Percentiles rank a stretch among this genome's conserved stretches.
phyloP scores from a whole-genome alignment of 495 filamentous ascomycete genomes.

The Podospora sp. region DNA sequence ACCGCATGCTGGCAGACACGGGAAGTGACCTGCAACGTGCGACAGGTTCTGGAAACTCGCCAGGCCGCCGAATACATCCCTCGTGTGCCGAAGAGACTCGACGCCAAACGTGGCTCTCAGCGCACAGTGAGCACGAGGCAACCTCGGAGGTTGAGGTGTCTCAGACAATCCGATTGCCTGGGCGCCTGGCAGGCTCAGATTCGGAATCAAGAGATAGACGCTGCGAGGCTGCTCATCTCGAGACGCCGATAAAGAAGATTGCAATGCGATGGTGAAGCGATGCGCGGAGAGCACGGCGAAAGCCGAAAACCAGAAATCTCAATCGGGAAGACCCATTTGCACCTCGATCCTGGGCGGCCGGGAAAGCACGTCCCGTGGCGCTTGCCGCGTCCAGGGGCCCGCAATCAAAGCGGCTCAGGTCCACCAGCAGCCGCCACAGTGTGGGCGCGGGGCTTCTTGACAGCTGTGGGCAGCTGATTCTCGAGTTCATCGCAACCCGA shows the following conservation, averaged over 20 bases:
- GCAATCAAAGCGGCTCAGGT: neutral
- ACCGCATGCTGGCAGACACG: neutral
- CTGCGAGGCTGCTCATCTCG: neutral
- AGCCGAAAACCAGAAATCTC: neutral
- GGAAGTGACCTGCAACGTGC: neutral
- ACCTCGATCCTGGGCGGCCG: neutral
- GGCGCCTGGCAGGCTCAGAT: neutral
- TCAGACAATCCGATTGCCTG: slow-evolving; percentile 7
- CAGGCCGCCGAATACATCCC: neutral
- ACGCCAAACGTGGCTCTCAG: slow-evolving; percentile 22
- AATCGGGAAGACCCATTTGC: neutral
- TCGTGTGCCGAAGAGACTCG: neutral
- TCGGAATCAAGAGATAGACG: neutral
- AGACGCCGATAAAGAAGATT: neutral
- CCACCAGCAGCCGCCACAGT: slow-evolving; percentile 3
- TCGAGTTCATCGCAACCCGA: neutral
- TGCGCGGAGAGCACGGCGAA: neutral
- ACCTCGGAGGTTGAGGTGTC: slow-evolving; percentile 13
- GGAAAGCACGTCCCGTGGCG: slow-evolving; percentile 11
- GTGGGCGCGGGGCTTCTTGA: neutral
- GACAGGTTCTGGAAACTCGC: neutral
- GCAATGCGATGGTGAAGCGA: neutral
- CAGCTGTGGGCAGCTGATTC: neutral
- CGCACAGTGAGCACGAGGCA: slow-evolving; percentile 12
- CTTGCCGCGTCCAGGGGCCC: slow-evolving; percentile 10